phyloP scores from a whole-genome alignment of 2,329 filamentous ascomycete genomes.

The Myriosclerotinia scirpicola region DNA sequence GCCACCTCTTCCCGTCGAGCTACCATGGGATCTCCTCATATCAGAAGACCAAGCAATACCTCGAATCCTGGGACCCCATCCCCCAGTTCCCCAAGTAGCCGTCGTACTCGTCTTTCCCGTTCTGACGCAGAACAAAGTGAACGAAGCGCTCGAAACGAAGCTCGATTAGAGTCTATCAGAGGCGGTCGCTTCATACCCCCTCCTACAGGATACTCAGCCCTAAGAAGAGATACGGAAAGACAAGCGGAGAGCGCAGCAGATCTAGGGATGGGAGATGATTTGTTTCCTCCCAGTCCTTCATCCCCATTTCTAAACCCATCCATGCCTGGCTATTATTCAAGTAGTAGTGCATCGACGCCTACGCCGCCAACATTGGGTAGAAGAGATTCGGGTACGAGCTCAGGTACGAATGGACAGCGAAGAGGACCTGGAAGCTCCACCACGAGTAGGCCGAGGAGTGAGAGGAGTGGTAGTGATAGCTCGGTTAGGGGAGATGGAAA shows the following conservation, averaged over 20 bases:
- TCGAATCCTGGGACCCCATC: constrained; percentile 12
- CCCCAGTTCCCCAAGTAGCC: constrained; percentile 7
- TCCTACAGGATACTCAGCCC: constrained; percentile 26
- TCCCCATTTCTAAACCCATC: background rate
- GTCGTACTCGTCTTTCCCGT: constrained; percentile 22
- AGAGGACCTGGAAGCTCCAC: constrained; percentile 1
- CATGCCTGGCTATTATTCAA: constrained; percentile 29
- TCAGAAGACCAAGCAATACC: constrained; percentile 26
- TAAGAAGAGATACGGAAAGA: constrained; percentile 9
- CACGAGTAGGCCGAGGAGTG: constrained; percentile 26
- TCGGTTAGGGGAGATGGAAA: constrained; percentile 17
- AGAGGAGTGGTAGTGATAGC: constrained; percentile 36
- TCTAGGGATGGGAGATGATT: background rate
- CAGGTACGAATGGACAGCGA: background rate
- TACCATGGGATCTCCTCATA: background rate
- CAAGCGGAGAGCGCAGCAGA: background rate
- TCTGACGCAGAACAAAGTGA: constrained; percentile 13
- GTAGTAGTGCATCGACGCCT: background rate
- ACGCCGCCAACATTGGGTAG: constrained; percentile 19
- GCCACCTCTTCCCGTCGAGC: constrained; percentile 22
- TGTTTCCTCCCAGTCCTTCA: background rate
- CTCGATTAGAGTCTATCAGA: constrained; percentile 37
- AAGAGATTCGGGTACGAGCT: constrained; percentile 29
- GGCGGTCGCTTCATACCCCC: constrained; percentile 28
- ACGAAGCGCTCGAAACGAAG: constrained; percentile 33